Percentiles rank a stretch among this genome's conserved stretches.
Evolutionary conservation across 2,329 filamentous ascomycete genomes (phyloP).

Genomic region (Lasiodiplodia citricola): DNA sequence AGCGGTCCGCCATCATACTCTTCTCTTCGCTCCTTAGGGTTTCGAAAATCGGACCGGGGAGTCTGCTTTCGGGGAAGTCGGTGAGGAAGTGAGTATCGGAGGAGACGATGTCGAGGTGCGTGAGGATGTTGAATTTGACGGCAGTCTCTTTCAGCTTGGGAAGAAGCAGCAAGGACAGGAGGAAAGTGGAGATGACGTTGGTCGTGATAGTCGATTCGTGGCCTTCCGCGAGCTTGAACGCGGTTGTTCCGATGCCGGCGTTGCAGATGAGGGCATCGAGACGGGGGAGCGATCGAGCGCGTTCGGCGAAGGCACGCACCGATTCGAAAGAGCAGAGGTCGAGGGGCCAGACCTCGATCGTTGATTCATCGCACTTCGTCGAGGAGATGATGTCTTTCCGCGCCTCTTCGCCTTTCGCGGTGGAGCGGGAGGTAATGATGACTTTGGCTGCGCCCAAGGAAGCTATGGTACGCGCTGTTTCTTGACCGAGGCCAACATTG

Average conservation of each 20-base stretch:
- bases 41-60: conserved; percentile 28
- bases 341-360: conserved; percentile 54
- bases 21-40: conserved; percentile 30
- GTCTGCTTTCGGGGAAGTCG: conserved; percentile 17
- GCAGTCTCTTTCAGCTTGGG: conserved; percentile 34
- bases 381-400: conserved; percentile 45
- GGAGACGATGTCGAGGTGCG: conserved; percentile 29
- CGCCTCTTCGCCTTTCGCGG: conserved; percentile 52
- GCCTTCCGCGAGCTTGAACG: conserved; percentile 34
- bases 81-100: conserved; percentile 28
- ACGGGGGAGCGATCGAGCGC: conserved; percentile 33
- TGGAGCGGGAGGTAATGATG: conserved; percentile 52
- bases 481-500: conserved; percentile 54
- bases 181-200: conserved; percentile 47
- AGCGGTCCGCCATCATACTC: conserved; percentile 31
- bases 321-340: conserved; percentile 46
- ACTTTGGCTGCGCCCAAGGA: conserved; percentile 47
- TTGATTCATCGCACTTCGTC: conserved; percentile 36
- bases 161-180: conserved; percentile 40
- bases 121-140: neutral
- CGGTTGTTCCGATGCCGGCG: conserved; percentile 41
- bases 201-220: conserved; percentile 45
- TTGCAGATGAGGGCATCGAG: conserved; percentile 48
- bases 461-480: conserved; percentile 52
- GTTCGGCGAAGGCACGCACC: conserved; percentile 42